Evolutionary conservation across 2,329 filamentous ascomycete genomes (phyloP), one percentile per base, ranked within the genome.

Genomic region (Beauveria varroae): DNA sequence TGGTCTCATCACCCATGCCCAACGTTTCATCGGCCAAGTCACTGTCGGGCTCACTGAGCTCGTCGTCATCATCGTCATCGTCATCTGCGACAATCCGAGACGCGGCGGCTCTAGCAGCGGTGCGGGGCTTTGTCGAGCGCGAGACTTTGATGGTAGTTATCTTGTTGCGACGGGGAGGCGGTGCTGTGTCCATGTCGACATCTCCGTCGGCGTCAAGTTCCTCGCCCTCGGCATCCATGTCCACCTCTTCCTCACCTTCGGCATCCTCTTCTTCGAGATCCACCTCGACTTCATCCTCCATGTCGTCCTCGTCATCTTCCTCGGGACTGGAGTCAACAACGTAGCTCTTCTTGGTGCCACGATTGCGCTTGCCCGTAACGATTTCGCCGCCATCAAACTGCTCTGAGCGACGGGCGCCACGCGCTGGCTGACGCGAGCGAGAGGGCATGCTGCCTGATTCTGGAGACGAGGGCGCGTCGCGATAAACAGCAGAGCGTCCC

Each of bases 321-420:
- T 78, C 77, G 43, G 75, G 76, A 59, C 78, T 79, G 43, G 80
- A 82, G 64, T 85, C 82, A 26, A 86, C 80, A 41, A 84, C 80
- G 60, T 86, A 86, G 65, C 78, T 85, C 73, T 85, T 85, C 72
- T 83, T 83, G 20, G 76, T 77, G 6, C 79, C 80, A 9, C 82
- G 78, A 62, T 80, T 83, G 54, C 82, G 76, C 66, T 81, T 82
- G 43, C 79, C 78, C 28, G 76, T 73, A 20, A 81, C 69, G 54
- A 82, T 79, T 66, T 81, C 77, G 34, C 77, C 76, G 26, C 75
- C 76, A 26, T 73, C 73, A 57, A 79, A 79, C 50, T 69, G 69
- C 24, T 76, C 74, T 43, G 72, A 69, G 54, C 70, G 70, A 51
- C 74, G 73, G 49, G 71, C 66, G 53, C 72, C 74, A 78, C 81